Percentiles rank a stretch among this genome's conserved stretches.
Evolutionary conservation across 768 basidiomycete genomes (phyloP).

Genomic region (Phaffia australis): DNA sequence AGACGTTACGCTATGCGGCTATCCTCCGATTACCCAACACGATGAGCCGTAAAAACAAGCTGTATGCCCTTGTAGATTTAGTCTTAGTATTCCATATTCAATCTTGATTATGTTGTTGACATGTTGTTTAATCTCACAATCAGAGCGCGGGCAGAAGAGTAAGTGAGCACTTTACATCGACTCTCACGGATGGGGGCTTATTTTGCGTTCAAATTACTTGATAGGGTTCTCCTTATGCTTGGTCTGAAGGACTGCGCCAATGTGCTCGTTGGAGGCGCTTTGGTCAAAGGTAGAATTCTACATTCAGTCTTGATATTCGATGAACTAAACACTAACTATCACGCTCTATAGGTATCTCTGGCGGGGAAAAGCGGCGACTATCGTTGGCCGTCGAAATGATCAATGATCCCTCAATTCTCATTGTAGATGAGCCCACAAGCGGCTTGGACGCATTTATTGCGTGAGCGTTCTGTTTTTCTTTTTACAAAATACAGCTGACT

Average conservation of each 20-base stretch:
- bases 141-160: conserved; percentile 42
- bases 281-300: conserved; percentile 28
- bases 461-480: not conserved
- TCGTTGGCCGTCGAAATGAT: conserved; percentile 44
- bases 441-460: conserved; percentile 46
- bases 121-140: not conserved
- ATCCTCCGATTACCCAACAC: conserved; percentile 39
- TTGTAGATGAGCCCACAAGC: conserved; percentile 39
- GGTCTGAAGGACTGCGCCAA: conserved; percentile 45
- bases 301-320: not conserved
- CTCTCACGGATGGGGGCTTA: not conserved
- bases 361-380: conserved; percentile 46
- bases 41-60: conserved; percentile 36
- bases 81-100: not conserved
- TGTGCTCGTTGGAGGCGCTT: conserved; percentile 43
- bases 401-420: conserved; percentile 40
- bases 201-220: not conserved
- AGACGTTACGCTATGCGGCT: conserved; percentile 41
- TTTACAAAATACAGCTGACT: not conserved
- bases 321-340: no score
- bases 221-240: conserved; percentile 40
- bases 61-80: conserved; percentile 15
- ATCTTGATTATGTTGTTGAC: not conserved
- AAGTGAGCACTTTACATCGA: not conserved
- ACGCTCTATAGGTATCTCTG: conserved; percentile 41